Base-by-base conservation (phyloP, 768 basidiomycete species). In the Saitozyma sp. region DNA sequence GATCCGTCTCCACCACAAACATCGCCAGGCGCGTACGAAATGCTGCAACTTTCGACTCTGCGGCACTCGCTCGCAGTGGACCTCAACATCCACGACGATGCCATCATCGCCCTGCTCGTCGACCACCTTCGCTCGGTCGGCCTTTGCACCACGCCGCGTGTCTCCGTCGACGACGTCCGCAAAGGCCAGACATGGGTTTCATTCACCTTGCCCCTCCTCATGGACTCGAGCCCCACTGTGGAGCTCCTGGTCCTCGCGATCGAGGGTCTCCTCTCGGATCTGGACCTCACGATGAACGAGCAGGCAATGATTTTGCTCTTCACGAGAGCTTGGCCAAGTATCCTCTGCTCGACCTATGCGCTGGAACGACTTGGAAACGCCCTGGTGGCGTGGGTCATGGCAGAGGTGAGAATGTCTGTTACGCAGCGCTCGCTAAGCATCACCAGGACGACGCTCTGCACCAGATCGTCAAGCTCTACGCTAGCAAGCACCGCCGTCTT, bases 241-340 rank as follows among this genome's bases (percentile, higher is more conserved):
- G 90, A 91, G 70, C 85, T 83, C 0, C 81, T 92, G 38, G 85
- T 90, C 17, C 83, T 86, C 8, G 83, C 88, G 6, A 85, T 91
- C 37, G 90, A 91, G 73, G 84, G 85, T 6, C 88, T 86, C 67
- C 80, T 92, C 20, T 80, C 82, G 6, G 88, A 90, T 68, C 73
- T 90, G 29, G 86, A 91, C 75, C 80, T 92, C 38, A 85, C 87
- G 3, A 82, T 87, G 37, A 89, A 90, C 68, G 91, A 92, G 77
- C 81, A 84, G 43, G 90, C 87, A 1, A 84, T 92, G 59, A 76
- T 90, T 8, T 80, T 91, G 14, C 80, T 92, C n/a, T 80, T 82
- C 6, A 83, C 86, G 58, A 83, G 86, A 68, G 85, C 89, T 64
- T 90, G 87, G 87, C 90, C 90, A 0, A 88, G 85, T 65, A 84